A percentile compares a stretch with the other conserved stretches of the same genome.
Evolutionary conservation across 2,329 filamentous ascomycete species (phyloP).

Genomic region (Lasiodiplodia sp.): DNA sequence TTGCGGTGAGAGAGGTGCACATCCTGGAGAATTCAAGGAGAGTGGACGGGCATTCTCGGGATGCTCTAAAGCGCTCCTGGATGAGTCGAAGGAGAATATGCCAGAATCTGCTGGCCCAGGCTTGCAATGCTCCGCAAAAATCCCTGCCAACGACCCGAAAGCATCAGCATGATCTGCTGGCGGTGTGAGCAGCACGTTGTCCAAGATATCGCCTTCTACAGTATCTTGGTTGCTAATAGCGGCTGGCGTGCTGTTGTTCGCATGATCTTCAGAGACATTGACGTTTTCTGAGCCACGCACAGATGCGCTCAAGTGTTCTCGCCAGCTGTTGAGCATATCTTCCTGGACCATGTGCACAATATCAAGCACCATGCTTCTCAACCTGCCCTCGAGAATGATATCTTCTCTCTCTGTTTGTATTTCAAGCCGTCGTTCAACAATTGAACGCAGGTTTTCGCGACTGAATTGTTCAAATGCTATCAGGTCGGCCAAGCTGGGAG

Average conservation of each 20-base stretch:
- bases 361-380: slow-evolving; percentile 1
- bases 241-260: not conserved
- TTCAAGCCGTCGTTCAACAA: not conserved
- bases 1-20: too few relatives aligned
- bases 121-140: not conserved
- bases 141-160: not conserved
- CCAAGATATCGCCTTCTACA: not conserved
- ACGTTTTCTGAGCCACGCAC: not conserved
- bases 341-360: slow-evolving; percentile 8
- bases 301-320: not conserved
- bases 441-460: not conserved
- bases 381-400: not conserved
- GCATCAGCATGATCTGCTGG: not conserved
- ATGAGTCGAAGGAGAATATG: not conserved
- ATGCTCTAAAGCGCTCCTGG: not conserved
- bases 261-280: not conserved
- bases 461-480: slow-evolving; percentile 1
- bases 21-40: too few relatives aligned
- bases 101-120: not conserved
- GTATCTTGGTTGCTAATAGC: not conserved
- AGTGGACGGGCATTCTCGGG: not conserved
- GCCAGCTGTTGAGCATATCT: slow-evolving; percentile 1
- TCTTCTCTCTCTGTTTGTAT: not conserved
- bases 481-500: not conserved
- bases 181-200: not conserved